Evolutionary conservation across 805 yeast genomes (phyloP).

Genomic region (Candida broadrunensis): DNA sequence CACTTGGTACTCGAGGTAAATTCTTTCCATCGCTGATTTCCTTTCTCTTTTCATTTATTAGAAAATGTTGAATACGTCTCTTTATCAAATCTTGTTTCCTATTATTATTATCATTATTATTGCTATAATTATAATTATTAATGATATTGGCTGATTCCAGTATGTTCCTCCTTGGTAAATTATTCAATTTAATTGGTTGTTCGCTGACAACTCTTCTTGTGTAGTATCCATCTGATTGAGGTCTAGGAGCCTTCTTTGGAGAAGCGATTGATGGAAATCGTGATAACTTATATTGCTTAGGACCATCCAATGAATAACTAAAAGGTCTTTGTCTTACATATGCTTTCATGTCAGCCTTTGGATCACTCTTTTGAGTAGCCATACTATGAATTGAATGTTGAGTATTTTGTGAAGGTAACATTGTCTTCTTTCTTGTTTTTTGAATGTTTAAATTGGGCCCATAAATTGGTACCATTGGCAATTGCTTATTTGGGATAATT

Average conservation of each 20-base stretch:
- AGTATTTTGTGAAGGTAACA: neutral
- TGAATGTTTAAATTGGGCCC: neutral
- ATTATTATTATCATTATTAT: neutral
- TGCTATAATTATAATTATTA: too few species aligned
- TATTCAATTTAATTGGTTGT: neutral
- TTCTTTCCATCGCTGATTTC: neutral
- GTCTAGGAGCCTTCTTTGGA: neutral
- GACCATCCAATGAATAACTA: constrained; percentile 23
- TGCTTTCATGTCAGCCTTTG: constrained; percentile 2
- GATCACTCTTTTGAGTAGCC: neutral
- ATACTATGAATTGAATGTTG: neutral
- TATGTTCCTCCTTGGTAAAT: neutral
- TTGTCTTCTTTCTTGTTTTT: neutral
- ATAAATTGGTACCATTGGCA: neutral
- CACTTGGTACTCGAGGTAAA: constrained; percentile 3
- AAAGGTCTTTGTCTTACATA: constrained; percentile 24
- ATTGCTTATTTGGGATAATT: neutral
- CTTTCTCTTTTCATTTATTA: neutral
- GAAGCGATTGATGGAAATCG: constrained; percentile 1
- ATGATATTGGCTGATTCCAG: too few species aligned
- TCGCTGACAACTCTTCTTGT: constrained; percentile 1
- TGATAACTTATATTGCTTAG: constrained; percentile 16
- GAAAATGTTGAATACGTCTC: neutral
- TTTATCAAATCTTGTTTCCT: neutral
- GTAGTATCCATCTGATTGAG: neutral